phyloP scores from a whole-genome alignment of 768 basidiomycete species.

The Boletus sp. region DNA sequence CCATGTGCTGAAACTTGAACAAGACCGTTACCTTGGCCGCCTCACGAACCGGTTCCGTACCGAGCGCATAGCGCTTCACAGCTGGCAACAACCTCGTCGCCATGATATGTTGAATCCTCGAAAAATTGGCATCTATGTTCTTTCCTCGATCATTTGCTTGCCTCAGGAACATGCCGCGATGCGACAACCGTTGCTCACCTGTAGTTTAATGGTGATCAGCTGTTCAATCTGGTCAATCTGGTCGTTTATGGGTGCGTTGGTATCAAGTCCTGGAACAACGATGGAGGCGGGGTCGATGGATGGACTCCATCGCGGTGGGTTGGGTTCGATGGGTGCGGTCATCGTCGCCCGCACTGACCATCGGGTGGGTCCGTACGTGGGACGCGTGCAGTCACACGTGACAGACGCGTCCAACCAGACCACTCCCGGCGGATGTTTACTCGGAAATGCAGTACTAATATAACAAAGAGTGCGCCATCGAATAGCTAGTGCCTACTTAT shows the following conservation, averaged over 20 bases:
- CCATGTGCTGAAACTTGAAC: neutral
- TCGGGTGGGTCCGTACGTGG: neutral
- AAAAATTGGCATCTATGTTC: constrained; percentile 93
- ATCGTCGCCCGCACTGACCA: constrained; percentile 14
- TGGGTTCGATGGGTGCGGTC: constrained; percentile 50
- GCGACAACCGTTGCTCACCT: constrained; percentile 44
- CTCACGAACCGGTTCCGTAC: constrained; percentile 83
- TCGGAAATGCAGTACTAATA: neutral
- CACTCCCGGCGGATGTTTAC: neutral
- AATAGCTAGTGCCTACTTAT: neutral
- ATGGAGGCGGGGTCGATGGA: constrained; percentile 61
- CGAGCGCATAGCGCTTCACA: constrained; percentile 85
- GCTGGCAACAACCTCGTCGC: constrained; percentile 80
- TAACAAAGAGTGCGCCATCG: neutral
- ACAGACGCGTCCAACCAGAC: constrained; percentile 13
- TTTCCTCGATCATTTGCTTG: constrained; percentile 29
- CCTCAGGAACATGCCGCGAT: neutral
- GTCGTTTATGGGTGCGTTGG: constrained; percentile 61
- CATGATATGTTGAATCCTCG: constrained; percentile 82
- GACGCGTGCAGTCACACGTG: constrained; percentile 24
- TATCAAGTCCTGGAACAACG: constrained; percentile 68
- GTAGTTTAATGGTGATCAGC: constrained; percentile 86
- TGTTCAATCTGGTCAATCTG: constrained; percentile 97
- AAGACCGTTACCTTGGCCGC: constrained; percentile 71
- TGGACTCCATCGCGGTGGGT: constrained; percentile 66